Base-by-base conservation (phyloP, 2,329 filamentous ascomycete genomes). In the Colletotrichum costaricense region DNA sequence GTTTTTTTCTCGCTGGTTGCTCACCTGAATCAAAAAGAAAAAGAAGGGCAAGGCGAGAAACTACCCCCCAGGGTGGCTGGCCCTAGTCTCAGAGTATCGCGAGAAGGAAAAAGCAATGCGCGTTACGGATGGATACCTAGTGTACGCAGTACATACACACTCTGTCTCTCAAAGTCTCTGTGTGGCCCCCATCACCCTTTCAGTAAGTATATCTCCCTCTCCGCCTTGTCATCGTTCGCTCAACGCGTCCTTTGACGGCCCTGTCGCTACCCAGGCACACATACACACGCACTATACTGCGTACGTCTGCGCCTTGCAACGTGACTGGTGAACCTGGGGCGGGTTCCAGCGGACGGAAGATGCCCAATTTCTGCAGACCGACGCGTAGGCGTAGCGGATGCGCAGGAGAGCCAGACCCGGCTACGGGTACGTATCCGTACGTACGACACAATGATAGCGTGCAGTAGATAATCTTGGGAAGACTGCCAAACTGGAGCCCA, bases 81-180 rank as follows among this genome's bases (percentile, higher is more conserved):
- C 60, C 59, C 70, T 73, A 73, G 70, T 73, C 70, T 73, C 67
- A 73, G 59, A 64, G 55, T 60, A 69, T 64, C 60, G 66, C 58
- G 70, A 60, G 16, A 55, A 49, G 19, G 55, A 70, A 73, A 73
- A 73, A 73, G 70, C 70, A 73, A 73, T 42, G 54, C 19, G 66
- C 33, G 26, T 54, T 49, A 38, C 49, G 42, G 42, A 49, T 49
- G 42, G 42, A 49, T 49, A 49, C 42, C 42, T n/a, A 35, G 33
- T 35, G 33, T 35, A 35, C 33, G 33, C 33, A 35, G 33, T 35
- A 49, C 42, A 49, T 26, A 26, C 42, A n/a, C 16, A 19, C 55
- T 33, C 54, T 38, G 52, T 54, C 52, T 28, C 22, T 55, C 52
- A 16, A 16, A 42, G 35, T 24, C 52, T 24, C 52, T 55, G 22